Evolutionary conservation across 2,329 filamentous ascomycete genomes (phyloP).

Genomic region (Aphanocladium album): DNA sequence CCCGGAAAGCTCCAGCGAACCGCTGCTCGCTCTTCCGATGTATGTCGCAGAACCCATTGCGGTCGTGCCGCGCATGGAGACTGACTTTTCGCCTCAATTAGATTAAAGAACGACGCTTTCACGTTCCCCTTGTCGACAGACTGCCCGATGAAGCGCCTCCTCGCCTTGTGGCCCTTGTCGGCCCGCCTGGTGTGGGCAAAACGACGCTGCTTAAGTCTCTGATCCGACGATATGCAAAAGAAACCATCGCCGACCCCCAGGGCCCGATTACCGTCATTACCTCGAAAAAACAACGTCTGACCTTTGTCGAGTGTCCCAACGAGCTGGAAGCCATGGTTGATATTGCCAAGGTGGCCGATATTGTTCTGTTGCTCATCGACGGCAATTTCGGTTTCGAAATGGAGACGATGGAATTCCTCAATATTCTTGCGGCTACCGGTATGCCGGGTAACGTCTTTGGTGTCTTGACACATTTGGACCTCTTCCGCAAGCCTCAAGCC

Average conservation of each 20-base stretch:
- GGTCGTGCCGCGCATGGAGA: not conserved
- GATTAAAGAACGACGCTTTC: slow-evolving; percentile 92
- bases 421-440: slow-evolving; percentile 84
- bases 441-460: slow-evolving; percentile 99
- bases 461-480: slow-evolving; percentile 89
- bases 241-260: slow-evolving; percentile 82
- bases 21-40: slow-evolving; percentile 67
- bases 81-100: slow-evolving; percentile 31
- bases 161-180: slow-evolving; percentile 87
- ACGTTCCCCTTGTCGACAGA: slow-evolving; percentile 94
- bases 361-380: slow-evolving; percentile 96
- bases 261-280: slow-evolving; percentile 95
- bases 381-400: slow-evolving; percentile 99
- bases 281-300: slow-evolving; percentile 89
- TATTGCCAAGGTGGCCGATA: slow-evolving; percentile 93
- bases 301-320: slow-evolving; percentile 96
- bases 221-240: slow-evolving; percentile 91
- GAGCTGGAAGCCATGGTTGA: slow-evolving; percentile 96
- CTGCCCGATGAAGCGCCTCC: slow-evolving; percentile 93
- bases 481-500: slow-evolving; percentile 90
- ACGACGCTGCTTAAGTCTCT: slow-evolving; percentile 93
- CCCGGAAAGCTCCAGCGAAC: slow-evolving; percentile 76
- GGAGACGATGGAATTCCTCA: slow-evolving; percentile 99
- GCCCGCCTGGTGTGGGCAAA: slow-evolving; percentile 91
- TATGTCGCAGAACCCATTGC: slow-evolving; percentile 29